Evolutionary conservation across 2,329 filamentous ascomycete genomes (phyloP).

Genomic region (Fusarium lateritium): DNA sequence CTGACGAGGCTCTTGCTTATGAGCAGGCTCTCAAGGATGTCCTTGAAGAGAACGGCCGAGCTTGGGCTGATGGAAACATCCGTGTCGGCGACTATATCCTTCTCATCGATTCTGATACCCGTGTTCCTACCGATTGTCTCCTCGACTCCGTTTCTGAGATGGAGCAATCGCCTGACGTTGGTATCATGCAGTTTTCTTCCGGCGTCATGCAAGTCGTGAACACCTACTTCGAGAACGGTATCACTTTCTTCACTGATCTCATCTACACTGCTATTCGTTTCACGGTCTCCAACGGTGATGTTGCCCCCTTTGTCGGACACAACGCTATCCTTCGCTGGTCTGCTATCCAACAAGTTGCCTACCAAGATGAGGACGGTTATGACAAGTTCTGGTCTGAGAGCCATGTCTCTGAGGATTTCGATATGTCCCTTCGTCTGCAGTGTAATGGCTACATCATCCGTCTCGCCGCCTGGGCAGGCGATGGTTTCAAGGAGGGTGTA

Average conservation of each 20-base stretch:
- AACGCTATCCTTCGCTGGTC: constrained; percentile 84
- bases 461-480: constrained; percentile 79
- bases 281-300: constrained; percentile 82
- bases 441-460: constrained; percentile 80
- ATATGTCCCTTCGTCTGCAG: constrained; percentile 84
- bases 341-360: constrained; percentile 80
- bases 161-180: constrained; percentile 84
- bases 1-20: constrained; percentile 77
- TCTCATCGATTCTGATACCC: constrained; percentile 84
- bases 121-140: constrained; percentile 82
- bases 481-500: constrained; percentile 87
- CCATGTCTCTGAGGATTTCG: constrained; percentile 86
- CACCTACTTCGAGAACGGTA: constrained; percentile 80
- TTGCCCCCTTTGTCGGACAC: constrained; percentile 85
- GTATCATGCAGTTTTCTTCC: constrained; percentile 83
- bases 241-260: constrained; percentile 80
- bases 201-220: constrained; percentile 85
- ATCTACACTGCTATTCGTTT: constrained; percentile 84
- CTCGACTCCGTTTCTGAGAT: constrained; percentile 86
- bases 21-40: constrained; percentile 75
- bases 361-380: constrained; percentile 77
- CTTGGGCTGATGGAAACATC: constrained; percentile 88
- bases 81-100: constrained; percentile 86
- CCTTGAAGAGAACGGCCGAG: constrained; percentile 76
- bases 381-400: constrained; percentile 88